phyloP scores from a whole-genome alignment of 2,329 filamentous ascomycete genomes.

The Fusarium veterinarium region DNA sequence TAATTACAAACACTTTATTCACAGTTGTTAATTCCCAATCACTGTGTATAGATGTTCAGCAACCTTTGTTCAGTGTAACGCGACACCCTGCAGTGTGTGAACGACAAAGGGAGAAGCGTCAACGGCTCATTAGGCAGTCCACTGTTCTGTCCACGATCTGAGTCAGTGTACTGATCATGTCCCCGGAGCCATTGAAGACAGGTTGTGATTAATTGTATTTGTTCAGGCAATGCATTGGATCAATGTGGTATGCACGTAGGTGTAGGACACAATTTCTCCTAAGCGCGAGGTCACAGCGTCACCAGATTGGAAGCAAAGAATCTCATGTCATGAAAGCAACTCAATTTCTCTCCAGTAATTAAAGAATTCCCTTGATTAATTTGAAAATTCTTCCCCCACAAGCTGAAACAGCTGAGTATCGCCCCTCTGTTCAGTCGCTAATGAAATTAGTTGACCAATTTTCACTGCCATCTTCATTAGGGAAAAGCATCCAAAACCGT shows the following conservation, averaged over 20 bases:
- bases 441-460: background rate
- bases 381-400: background rate
- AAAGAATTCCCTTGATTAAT: no score
- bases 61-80: background rate
- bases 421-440: fast-evolving
- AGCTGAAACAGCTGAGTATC: fast-evolving
- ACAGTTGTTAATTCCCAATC: fast-evolving
- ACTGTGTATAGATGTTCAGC: fast-evolving
- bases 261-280: fast-evolving
- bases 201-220: no score
- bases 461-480: background rate
- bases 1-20: fast-evolving
- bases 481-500: background rate
- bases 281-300: background rate
- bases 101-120: background rate
- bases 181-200: background rate
- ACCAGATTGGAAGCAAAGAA: background rate
- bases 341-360: background rate
- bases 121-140: background rate
- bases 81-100: background rate
- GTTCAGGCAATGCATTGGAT: fast-evolving
- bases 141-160: fast-evolving
- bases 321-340: background rate
- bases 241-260: fast-evolving
- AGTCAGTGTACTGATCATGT: background rate